A percentile compares a stretch with the other conserved stretches of the same genome.
Conservation (phyloP, 352 stramenopile species). For the Globisporangium cystogenes region DNA sequence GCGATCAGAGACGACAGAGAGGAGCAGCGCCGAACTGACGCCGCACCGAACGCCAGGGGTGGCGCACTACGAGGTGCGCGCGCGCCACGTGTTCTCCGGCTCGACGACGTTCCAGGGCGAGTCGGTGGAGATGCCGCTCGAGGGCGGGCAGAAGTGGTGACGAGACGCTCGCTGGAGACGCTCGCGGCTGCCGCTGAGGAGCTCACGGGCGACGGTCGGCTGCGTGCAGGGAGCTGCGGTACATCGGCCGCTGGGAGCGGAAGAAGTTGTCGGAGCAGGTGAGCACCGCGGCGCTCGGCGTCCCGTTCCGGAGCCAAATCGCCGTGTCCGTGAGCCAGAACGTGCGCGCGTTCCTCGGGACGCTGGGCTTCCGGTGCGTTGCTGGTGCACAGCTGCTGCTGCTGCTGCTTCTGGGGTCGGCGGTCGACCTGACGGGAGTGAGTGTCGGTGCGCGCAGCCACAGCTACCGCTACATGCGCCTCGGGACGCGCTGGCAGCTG, state of each 20-base stretch:
- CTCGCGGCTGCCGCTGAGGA: neutral
- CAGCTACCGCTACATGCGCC: slow-evolving; percentile 80
- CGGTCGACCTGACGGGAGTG: too few relatives aligned
- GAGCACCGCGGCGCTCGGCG: slow-evolving; percentile 43
- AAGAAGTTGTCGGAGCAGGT: slow-evolving; percentile 85
- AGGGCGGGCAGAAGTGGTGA: slow-evolving; percentile 80
- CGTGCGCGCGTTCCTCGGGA: slow-evolving; percentile 63
- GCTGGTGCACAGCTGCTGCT: too few relatives aligned
- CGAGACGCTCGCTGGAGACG: neutral
- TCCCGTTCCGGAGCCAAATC: slow-evolving; percentile 80
- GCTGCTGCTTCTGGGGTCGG: too few relatives aligned
- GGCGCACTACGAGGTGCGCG: slow-evolving; percentile 77
- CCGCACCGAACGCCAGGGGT: slow-evolving; percentile 40
- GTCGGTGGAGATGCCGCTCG: slow-evolving; percentile 63
- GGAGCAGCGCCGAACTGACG: too few relatives aligned
- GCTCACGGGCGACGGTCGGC: too few relatives aligned
- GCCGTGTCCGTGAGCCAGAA: slow-evolving; percentile 82
- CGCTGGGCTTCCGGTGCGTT: slow-evolving; percentile 69
- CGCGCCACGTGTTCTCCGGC: slow-evolving; percentile 75
- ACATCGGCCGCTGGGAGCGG: slow-evolving; percentile 81
- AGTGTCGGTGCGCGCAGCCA: slow-evolving; percentile 29
- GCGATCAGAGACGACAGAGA: too few relatives aligned
- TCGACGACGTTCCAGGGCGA: slow-evolving; percentile 79
- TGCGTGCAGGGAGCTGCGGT: slow-evolving; percentile 58
- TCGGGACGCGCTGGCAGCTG: slow-evolving; percentile 80